phyloP scores from a whole-genome alignment of 805 yeast species.

The Candida coquimbonensis region DNA sequence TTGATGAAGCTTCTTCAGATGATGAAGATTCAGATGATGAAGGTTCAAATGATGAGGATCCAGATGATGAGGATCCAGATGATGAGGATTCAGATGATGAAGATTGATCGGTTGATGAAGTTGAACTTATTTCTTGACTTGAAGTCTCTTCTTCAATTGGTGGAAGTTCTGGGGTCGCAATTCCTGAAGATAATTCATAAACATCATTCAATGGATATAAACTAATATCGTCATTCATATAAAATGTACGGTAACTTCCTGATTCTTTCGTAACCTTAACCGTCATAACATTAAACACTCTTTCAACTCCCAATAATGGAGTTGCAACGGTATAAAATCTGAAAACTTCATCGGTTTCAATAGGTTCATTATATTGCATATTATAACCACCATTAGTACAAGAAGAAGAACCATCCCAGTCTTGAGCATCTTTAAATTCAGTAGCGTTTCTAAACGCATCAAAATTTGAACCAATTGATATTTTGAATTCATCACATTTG shows the following conservation, averaged over 20 bases:
- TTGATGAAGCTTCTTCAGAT: neutral
- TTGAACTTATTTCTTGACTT: neutral
- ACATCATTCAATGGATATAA: neutral
- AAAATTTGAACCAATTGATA: slow-evolving; percentile 3
- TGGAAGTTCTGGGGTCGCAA: neutral
- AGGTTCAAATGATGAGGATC: neutral
- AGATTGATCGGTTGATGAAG: neutral
- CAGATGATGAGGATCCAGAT: neutral
- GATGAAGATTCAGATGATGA: neutral
- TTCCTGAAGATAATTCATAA: neutral
- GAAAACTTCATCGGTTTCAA: neutral
- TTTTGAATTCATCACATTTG: slow-evolving; percentile 1
- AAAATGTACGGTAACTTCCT: neutral
- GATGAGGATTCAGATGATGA: neutral
- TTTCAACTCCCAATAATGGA: neutral
- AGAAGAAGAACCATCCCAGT: neutral
- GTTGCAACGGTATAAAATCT: neutral
- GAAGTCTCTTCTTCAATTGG: neutral
- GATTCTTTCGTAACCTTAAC: neutral
- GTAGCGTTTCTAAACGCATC: slow-evolving; percentile 7
- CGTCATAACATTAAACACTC: neutral
- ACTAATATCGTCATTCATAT: neutral
- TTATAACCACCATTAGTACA: neutral
- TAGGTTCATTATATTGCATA: neutral
- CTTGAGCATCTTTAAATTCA: neutral